Conservation (phyloP, 768 basidiomycete species). For the Mycena pura region DNA sequence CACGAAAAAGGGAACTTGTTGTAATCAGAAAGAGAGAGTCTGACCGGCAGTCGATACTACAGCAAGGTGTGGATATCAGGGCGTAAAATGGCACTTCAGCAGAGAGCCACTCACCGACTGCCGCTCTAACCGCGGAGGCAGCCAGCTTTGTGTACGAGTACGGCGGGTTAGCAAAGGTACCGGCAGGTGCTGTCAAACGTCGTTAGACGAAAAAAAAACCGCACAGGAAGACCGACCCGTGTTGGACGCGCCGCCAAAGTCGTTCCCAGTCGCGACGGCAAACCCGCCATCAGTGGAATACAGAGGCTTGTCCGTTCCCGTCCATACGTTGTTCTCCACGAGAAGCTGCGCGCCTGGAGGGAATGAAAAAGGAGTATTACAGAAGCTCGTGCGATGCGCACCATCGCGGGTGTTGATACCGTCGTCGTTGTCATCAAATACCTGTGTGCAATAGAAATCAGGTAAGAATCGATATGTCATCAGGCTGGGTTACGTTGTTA, state of each 20-base stretch:
- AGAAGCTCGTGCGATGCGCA: constrained; percentile 16
- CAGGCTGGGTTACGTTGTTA: constrained; percentile 38
- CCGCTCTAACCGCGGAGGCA: constrained; percentile 32
- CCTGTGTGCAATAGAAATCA: not conserved
- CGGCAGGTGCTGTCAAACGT: constrained; percentile 31
- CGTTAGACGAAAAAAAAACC: not conserved
- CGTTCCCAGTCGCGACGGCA: constrained; percentile 47
- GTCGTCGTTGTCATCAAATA: constrained; percentile 50
- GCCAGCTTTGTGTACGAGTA: constrained; percentile 42
- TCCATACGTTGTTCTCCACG: constrained; percentile 56
- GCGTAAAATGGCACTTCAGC: not conserved
- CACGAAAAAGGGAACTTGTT: no score
- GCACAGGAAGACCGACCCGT: constrained; percentile 11
- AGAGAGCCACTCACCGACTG: constrained; percentile 30
- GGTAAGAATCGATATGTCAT: not conserved
- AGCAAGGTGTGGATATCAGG: not conserved
- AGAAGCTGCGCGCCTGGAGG: constrained; percentile 49
- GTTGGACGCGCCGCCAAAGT: constrained; percentile 42
- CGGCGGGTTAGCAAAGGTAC: constrained; percentile 42
- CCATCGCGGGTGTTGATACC: constrained; percentile 52
- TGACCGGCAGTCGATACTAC: constrained; percentile 2
- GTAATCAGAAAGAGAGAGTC: constrained; percentile 3
- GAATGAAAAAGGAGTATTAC: not conserved
- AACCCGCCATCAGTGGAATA: constrained; percentile 50
- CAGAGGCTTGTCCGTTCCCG: constrained; percentile 46